Percentiles rank a stretch among this genome's conserved stretches.
phyloP scores from a whole-genome alignment of 352 stramenopile species.

The Pythium phragmitis region DNA sequence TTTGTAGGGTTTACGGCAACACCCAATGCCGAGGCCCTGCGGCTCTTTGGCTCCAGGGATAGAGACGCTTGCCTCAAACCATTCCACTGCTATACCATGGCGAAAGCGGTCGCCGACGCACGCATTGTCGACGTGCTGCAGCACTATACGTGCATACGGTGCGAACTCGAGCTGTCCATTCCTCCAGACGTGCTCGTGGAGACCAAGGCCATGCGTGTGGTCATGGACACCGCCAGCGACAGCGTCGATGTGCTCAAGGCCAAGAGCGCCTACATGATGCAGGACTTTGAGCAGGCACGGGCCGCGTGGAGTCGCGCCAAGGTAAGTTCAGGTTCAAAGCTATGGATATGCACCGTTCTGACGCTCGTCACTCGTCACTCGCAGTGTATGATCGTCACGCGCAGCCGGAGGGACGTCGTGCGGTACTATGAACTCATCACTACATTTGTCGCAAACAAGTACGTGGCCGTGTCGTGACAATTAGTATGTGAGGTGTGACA shows the following conservation, averaged over 20 bases:
- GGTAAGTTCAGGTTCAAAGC: conserved; percentile 18
- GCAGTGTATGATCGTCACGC: conserved; percentile 82
- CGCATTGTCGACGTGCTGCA: conserved; percentile 68
- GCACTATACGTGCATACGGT: conserved; percentile 57
- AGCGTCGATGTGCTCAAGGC: conserved; percentile 59
- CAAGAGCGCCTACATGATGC: conserved; percentile 74
- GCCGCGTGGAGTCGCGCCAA: conserved; percentile 31
- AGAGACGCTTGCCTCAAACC: conserved; percentile 26
- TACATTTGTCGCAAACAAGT: conserved; percentile 58
- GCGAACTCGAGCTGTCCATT: conserved; percentile 58
- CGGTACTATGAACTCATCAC: conserved; percentile 67
- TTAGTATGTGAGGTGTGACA: not conserved
- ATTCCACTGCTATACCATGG: conserved; percentile 79
- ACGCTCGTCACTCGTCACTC: not conserved
- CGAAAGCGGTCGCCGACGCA: conserved; percentile 45
- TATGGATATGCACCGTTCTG: not conserved
- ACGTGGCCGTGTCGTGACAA: not conserved
- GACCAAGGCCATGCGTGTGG: conserved; percentile 31
- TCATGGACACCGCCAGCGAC: conserved; percentile 69
- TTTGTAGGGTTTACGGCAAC: conserved; percentile 85
- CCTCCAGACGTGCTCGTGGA: conserved; percentile 38
- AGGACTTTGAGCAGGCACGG: conserved; percentile 51
- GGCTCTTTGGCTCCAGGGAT: conserved; percentile 56
- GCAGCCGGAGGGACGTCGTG: conserved; percentile 77
- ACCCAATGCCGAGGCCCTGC: conserved; percentile 58